Base-by-base conservation (phyloP, 768 basidiomycete species). In the Collybiopsis confluens region DNA sequence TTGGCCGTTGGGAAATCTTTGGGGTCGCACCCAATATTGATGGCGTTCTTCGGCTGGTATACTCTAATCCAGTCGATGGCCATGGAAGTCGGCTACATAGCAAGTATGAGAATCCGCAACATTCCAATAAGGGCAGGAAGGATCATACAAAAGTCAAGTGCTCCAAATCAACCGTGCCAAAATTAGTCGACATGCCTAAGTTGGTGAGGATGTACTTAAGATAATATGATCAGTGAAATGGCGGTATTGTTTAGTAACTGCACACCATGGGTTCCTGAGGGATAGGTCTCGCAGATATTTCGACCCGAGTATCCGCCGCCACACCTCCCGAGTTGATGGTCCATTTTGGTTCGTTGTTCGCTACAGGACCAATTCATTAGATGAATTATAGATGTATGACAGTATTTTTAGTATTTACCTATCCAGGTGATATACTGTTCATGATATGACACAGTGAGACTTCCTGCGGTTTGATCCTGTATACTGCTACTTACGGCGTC, bases 11-110 rank as follows among this genome's bases (percentile, higher is more conserved):
- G 94, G 65, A 80, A 88, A 41, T 81, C 78, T 42, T 70, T 63
- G 11, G 94, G 94, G 64, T 90, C 85, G 64, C 94, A 98, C 15
- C 94, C 93, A 48, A 92, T 76, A 65, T 93, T 95, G 54, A 82
- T 75, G 27, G 76, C 64, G 57, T 81, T 67, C 62, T 77, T 72
- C 2, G 82, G 82, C 65, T 97, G 95, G 68, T 97, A 98, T 7
- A 98, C 90, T 21, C 95, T 82, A 52, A 98, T 82, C 72, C 87
- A 97, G 65, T 97, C 92, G 38, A 96, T 74, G 45, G 72, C 74
- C 90, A 33, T 33, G 30, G 30, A 33, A 13, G 30, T 33, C 5
- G 30, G 30, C 30, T 33, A 13, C n/a, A n/a, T n/a, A n/a, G n/a
- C n/a, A n/a, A n/a, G n/a, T n/a, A n/a, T n/a, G n/a, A n/a, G n/a